Evolutionary conservation across 306 rosid species (phyloP), one percentile per base, ranked within the genome.

Genomic region (Ceratonia siliqua): DNA sequence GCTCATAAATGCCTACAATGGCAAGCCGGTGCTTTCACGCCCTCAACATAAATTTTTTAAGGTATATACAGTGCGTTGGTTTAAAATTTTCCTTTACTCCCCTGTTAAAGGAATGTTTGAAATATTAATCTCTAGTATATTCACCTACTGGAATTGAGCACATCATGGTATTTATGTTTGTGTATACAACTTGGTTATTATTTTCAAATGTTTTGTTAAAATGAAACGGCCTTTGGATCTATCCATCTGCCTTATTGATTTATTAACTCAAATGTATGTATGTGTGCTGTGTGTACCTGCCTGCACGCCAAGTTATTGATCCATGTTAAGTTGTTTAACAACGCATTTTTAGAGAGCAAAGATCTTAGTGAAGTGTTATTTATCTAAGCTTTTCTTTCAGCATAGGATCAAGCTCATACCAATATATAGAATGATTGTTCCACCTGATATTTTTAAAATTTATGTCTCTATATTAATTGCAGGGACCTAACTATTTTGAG

Each of bases 401-500:
- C 64, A 15, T 38, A 30, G 58, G 3, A 25, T 50, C 30, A 41
- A 59, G 39, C 52, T 50, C n/a, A 64, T 18, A 38, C 20, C 28
- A 27, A 7, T 28, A 4, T 27, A 13, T 49, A 32, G 38, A 63
- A 4, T 1, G 18, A 14, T 5, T 52, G 27, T 54, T 54, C 1
- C 32, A 61, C 3, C 57, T 6, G 14, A 39, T 43, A 12, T 14
- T 58, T 53, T 49, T 53, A 57, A 68, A 32, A 46, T 12, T 28
- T 32, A 28, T 67, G 73, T 22, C 22, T 61, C 20, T 6, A 43
- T 38, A 56, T 74, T 27, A 28, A 73, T 78, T 74, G 12, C 88
- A 90, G 98, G 98, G 98, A 65, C 79, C 89, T 59, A 87, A 87
- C 84, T 94, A 94, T 78, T 87, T 94, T 75, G 98, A 94, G 90